A percentile compares a stretch with the other conserved stretches of the same genome.
These are phyloP conservation scores for Phytophthora pisi DNA, from an alignment of 352 stramenopile species.

Conservation along the genomic window DNA sequence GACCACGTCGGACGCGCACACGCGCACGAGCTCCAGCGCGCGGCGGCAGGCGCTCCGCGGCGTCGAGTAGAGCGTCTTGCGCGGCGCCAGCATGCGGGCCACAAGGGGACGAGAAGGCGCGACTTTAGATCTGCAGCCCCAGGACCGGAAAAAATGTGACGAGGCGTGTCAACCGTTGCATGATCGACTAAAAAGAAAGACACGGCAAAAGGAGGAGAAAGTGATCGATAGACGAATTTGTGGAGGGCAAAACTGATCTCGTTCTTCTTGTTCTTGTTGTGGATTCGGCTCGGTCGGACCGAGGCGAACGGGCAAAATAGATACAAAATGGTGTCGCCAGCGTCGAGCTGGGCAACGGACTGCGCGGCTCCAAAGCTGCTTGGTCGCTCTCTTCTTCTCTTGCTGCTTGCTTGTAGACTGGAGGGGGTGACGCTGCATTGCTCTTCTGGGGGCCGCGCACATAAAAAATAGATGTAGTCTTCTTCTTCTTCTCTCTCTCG, in stretches of 20 bases:
- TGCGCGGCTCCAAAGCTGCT: slow-evolving; percentile 4
- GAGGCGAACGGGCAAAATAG: slow-evolving; percentile 10
- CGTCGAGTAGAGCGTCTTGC: slow-evolving; percentile 84
- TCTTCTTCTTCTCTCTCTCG: background rate
- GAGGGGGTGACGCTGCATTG: background rate
- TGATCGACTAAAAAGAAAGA: too few relatives aligned
- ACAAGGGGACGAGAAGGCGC: slow-evolving; percentile 11
- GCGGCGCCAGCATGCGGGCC: slow-evolving; percentile 66
- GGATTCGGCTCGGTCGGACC: background rate
- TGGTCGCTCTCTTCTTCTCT: background rate
- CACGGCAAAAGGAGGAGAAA: too few relatives aligned
- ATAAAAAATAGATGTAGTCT: slow-evolving; percentile 10
- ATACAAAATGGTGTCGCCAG: slow-evolving; percentile 4
- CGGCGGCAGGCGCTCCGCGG: slow-evolving; percentile 61
- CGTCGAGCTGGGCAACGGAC: background rate
- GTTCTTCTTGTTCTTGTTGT: background rate
- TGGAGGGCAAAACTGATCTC: background rate
- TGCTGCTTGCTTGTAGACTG: background rate
- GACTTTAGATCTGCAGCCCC: slow-evolving; percentile 12
- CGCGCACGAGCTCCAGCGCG: slow-evolving; percentile 59
- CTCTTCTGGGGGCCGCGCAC: slow-evolving; percentile 6
- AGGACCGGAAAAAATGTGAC: slow-evolving; percentile 29
- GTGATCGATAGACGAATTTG: too few relatives aligned
- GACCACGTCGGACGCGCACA: slow-evolving; percentile 52
- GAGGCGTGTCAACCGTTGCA: slow-evolving; percentile 6